A percentile compares a stretch with the other conserved stretches of the same genome.
Conservation (phyloP, 169 alveolate species). For the Plasmodium gonderi region DNA sequence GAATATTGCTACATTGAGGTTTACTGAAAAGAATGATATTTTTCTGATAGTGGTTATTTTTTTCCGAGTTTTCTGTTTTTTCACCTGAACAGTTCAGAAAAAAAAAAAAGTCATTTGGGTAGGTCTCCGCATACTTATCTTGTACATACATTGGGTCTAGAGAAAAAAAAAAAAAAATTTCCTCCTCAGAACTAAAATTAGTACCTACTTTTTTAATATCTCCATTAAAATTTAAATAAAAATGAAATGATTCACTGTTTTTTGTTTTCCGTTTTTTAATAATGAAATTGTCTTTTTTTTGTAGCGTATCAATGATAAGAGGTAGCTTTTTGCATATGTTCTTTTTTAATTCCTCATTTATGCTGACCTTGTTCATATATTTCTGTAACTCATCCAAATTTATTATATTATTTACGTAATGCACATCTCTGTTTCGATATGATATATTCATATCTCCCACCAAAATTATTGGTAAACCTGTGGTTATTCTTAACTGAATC, state of each 20-base stretch:
- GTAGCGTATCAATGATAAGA: constrained; percentile 16
- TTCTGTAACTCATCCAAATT: constrained; percentile 15
- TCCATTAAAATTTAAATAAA: constrained; percentile 22
- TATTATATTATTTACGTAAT: constrained; percentile 30
- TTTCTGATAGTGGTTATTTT: too few species aligned
- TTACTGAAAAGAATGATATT: too few species aligned
- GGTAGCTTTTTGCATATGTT: constrained; percentile 15
- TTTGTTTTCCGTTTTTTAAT: constrained; percentile 37
- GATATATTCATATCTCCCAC: constrained; percentile 76
- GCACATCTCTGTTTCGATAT: constrained; percentile 50
- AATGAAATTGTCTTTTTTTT: constrained; percentile 16
- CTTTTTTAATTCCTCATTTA: constrained; percentile 23
- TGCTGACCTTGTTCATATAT: neutral
- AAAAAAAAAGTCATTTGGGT: constrained; percentile 50
- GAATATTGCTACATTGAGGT: too few species aligned
- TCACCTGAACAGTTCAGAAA: neutral
- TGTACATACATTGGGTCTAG: constrained; percentile 35
- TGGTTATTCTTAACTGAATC: constrained; percentile 29
- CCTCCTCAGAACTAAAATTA: constrained; percentile 28
- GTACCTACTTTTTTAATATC: constrained; percentile 21
- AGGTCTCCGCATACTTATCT: constrained; percentile 28
- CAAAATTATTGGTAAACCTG: constrained; percentile 75
- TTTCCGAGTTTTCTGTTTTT: neutral
- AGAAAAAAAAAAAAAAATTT: constrained; percentile 56
- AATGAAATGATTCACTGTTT: constrained; percentile 16